phyloP scores from a whole-genome alignment of 768 basidiomycete genomes.

The Mycena albidolilacea region DNA sequence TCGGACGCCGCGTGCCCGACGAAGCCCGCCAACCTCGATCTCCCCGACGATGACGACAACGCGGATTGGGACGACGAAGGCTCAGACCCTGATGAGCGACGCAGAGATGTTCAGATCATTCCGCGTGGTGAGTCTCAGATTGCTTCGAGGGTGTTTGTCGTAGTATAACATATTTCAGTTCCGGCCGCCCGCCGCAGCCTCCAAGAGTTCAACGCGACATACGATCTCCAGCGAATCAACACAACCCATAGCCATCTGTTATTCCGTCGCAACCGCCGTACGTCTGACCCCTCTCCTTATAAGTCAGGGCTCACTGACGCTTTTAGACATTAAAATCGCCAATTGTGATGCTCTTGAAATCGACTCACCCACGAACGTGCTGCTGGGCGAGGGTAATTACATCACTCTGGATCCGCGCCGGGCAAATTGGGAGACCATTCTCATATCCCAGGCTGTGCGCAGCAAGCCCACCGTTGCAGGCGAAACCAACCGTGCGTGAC shows the following conservation, averaged over 20 bases:
- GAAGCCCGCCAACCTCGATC: slow-evolving; percentile 6
- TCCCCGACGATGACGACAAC: slow-evolving; percentile 26
- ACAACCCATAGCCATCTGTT: too few relatives aligned
- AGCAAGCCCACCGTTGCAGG: not conserved
- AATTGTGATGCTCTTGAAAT: too few relatives aligned
- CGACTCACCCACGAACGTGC: not conserved
- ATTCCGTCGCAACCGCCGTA: too few relatives aligned
- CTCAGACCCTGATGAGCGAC: slow-evolving; percentile 12
- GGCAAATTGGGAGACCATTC: not conserved
- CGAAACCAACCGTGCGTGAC: slow-evolving; percentile 10
- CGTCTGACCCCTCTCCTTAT: too few relatives aligned
- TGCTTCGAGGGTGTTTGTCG: too few relatives aligned
- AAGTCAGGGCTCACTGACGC: too few relatives aligned
- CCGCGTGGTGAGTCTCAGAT: too few relatives aligned
- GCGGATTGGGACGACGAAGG: slow-evolving; percentile 26
- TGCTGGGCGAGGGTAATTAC: not conserved
- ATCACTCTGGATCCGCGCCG: not conserved
- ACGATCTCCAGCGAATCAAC: too few relatives aligned
- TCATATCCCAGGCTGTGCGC: not conserved
- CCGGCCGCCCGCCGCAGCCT: too few relatives aligned
- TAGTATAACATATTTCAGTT: too few relatives aligned
- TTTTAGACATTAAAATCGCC: too few relatives aligned
- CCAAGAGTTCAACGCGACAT: too few relatives aligned
- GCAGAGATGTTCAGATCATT: not conserved
- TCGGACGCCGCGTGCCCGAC: slow-evolving; percentile 7